Percentiles rank a stretch among this genome's conserved stretches.
Conservation (phyloP, 805 yeast genomes). For the Blastobotrys robertii region DNA sequence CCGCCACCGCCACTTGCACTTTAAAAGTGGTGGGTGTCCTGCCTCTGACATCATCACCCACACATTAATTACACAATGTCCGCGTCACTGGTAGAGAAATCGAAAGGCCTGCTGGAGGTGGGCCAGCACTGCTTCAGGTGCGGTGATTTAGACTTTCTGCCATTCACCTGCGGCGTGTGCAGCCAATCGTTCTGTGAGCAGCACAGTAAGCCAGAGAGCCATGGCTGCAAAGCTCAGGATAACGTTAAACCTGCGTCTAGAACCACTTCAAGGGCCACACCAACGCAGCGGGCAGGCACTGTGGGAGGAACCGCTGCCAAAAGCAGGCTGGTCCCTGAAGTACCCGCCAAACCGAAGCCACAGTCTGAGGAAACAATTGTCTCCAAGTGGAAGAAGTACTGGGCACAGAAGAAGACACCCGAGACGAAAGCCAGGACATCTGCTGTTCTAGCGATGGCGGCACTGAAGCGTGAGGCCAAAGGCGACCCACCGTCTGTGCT, state of each 20-base stretch:
- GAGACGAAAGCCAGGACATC: constrained; percentile 1
- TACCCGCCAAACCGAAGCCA: neutral
- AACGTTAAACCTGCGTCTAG: neutral
- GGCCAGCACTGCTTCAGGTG: constrained; percentile 34
- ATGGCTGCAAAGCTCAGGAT: constrained; percentile 22
- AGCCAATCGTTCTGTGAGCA: constrained; percentile 28
- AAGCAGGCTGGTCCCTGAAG: neutral
- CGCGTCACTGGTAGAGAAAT: neutral
- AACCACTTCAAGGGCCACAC: neutral
- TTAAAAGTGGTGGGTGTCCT: too few relatives aligned
- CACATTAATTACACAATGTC: too few relatives aligned
- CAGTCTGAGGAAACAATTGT: neutral
- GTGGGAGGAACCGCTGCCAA: too few relatives aligned
- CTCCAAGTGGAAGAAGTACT: constrained; percentile 1
- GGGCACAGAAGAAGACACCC: neutral
- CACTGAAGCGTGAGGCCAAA: constrained; percentile 26
- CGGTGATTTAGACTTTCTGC: constrained; percentile 33
- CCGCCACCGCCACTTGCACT: too few relatives aligned
- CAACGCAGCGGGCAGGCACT: constrained; percentile 1
- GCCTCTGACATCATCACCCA: too few relatives aligned
- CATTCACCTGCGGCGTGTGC: constrained; percentile 32
- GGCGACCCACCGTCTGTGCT: constrained; percentile 29
- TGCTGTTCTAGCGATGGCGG: constrained; percentile 7
- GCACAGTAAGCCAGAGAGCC: constrained; percentile 28
- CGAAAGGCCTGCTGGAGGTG: constrained; percentile 24